phyloP scores from a whole-genome alignment of 2,329 filamentous ascomycete genomes.

The Fusarium incarnatum region DNA sequence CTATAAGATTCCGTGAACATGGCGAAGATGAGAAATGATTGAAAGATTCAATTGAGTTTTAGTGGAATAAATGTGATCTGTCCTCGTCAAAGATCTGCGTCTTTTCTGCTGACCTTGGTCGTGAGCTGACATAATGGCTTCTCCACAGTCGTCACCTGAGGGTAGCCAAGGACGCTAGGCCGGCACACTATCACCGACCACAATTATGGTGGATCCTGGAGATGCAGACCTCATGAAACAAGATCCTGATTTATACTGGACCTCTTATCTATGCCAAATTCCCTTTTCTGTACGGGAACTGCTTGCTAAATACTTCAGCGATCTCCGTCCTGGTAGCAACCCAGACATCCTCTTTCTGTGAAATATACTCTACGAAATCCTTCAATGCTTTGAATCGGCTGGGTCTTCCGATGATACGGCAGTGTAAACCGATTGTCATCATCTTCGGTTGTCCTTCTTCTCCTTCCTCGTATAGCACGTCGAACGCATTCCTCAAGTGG shows the following conservation, averaged over 20 bases:
- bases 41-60: not conserved
- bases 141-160: slow-evolving; percentile 7
- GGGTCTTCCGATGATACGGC: slow-evolving; percentile 6
- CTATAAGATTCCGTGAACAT: not conserved
- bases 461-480: slow-evolving; percentile 6
- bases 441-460: not conserved
- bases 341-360: slow-evolving; percentile 5
- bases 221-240: not conserved
- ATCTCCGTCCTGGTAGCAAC: slow-evolving; percentile 5
- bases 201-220: not conserved
- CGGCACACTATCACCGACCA: not conserved
- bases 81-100: not conserved
- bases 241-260: not conserved
- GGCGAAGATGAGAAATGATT: fast-evolving
- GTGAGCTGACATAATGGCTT: slow-evolving; percentile 9
- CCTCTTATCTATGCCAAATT: not conserved
- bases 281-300: not conserved
- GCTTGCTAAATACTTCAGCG: not conserved
- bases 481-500: slow-evolving; percentile 8
- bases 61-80: not conserved
- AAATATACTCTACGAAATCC: slow-evolving; percentile 13
- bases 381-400: slow-evolving; percentile 3
- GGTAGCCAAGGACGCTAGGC: not conserved
- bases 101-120: not conserved
- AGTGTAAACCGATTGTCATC: slow-evolving; percentile 14